Evolutionary conservation across 2,329 filamentous ascomycete species (phyloP).

Genomic region (Alternaria gansuensis): DNA sequence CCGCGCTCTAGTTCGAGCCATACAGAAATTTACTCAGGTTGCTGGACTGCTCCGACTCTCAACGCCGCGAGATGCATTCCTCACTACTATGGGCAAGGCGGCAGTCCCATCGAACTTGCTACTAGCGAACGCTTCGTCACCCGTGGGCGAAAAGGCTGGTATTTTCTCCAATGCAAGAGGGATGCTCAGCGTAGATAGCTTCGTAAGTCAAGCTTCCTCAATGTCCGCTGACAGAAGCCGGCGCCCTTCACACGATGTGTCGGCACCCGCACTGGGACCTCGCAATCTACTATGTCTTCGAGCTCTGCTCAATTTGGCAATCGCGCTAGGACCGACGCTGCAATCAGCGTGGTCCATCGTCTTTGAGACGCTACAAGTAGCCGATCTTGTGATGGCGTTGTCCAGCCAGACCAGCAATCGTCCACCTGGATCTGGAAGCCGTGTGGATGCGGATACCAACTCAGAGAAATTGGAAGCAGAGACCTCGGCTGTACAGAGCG

Average conservation of each 20-base stretch:
- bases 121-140: constrained; percentile 51
- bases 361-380: constrained; percentile 89
- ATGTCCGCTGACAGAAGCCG: constrained; percentile 65
- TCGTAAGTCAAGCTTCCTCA: constrained; percentile 67
- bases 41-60: constrained; percentile 84
- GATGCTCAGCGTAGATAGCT: constrained; percentile 75
- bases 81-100: constrained; percentile 92
- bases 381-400: constrained; percentile 79
- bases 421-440: constrained; percentile 26
- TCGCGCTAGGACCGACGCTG: constrained; percentile 89
- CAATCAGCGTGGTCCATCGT: constrained; percentile 88
- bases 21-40: constrained; percentile 95
- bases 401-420: constrained; percentile 42
- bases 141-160: constrained; percentile 62
- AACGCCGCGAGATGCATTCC: constrained; percentile 90
- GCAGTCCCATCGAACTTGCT: constrained; percentile 82
- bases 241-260: constrained; percentile 64
- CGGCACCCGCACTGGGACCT: constrained; percentile 71
- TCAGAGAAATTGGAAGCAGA: constrained; percentile 71
- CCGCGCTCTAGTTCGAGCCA: constrained; percentile 86
- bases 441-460: constrained; percentile 36
- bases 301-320: constrained; percentile 92
- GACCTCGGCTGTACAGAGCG: constrained; percentile 86
- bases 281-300: constrained; percentile 89
- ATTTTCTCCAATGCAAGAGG: constrained; percentile 76